phyloP scores from a whole-genome alignment of 1,284 basidiomycete genomes.

The Taiwanofungus camphoratus region DNA sequence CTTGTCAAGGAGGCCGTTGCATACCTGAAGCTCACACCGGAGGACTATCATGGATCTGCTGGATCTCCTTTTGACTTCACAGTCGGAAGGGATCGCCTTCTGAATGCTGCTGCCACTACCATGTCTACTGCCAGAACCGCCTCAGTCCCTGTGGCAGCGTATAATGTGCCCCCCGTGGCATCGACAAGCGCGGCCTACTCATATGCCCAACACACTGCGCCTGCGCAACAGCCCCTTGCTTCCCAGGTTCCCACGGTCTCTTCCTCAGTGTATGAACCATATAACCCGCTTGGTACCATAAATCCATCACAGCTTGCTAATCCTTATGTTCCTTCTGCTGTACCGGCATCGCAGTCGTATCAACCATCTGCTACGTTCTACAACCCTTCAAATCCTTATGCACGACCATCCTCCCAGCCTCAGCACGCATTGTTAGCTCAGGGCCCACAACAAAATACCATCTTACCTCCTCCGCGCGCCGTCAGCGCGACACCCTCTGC shows the following conservation, averaged over 20 bases:
- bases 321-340: slow-evolving; percentile 31
- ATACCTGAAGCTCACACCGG: slow-evolving; percentile 80
- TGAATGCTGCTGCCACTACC: slow-evolving; percentile 40
- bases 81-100: slow-evolving; percentile 58
- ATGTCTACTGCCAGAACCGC: slow-evolving; percentile 28
- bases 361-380: slow-evolving; percentile 15
- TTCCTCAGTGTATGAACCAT: slow-evolving; percentile 21
- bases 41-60: slow-evolving; percentile 67
- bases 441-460: slow-evolving; percentile 17
- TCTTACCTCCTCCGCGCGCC: slow-evolving; percentile 18
- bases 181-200: slow-evolving; percentile 17
- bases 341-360: slow-evolving; percentile 16
- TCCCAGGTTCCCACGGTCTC: slow-evolving; percentile 14
- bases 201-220: slow-evolving; percentile 21
- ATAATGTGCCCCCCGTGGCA: slow-evolving; percentile 17
- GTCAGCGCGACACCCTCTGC: slow-evolving; percentile 20
- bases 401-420: slow-evolving; percentile 17
- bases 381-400: slow-evolving; percentile 20
- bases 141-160: slow-evolving; percentile 17
- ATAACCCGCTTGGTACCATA: slow-evolving; percentile 13
- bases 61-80: slow-evolving; percentile 48
- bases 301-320: slow-evolving; percentile 11
- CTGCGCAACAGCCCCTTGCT: slow-evolving; percentile 16
- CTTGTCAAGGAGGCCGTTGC: slow-evolving; percentile 78
- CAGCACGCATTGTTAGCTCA: slow-evolving; percentile 16